Evolutionary conservation across 1,284 basidiomycete species (phyloP), one percentile per base, ranked within the genome.

Genomic region (Entoloma clypeatum): DNA sequence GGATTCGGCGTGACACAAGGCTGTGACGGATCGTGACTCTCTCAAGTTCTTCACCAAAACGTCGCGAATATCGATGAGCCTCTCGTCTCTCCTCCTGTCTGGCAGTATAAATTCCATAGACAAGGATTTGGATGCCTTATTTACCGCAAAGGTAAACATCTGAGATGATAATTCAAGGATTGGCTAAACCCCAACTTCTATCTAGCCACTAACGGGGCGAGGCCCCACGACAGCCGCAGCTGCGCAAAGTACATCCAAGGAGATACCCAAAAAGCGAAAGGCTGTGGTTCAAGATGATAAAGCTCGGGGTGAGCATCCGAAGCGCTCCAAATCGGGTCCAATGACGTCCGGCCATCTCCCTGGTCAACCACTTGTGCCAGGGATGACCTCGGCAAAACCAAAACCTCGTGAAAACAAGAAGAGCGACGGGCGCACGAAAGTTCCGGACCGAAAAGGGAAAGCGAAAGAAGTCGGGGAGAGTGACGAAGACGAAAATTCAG

Each of bases 61-160:
- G 10, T 22, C 19, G 5, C 9, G 14, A 16, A 25, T 9, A 26
- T 27, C 9, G 4, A 61, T 60, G 58, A 59, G 55, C 41, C 55
- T 63, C 18, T 56, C 57, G 18, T 53, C 58, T 5, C 41, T 61
- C 8, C 53, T 63, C 2, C 42, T 59, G 7, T 39, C 35, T 8
- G 41, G 39, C 6, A 47, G 39, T 3, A 39, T 43, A 9, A 54
- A 57, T 13, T 48, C 48, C 2, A 51, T 68, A 10, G 69, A 71
- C 39, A 51, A 46, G 19, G 69, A 69, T 45, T 61, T 72, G n/a
- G 65, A 71, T 51, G 57, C 57, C 4, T 47, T 72, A n/a, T 72
- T 72, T 50, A 64, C 63, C 27, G 25, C 54, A 22, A 59, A 60
- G 42, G 65, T 68, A 43, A 42, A 51, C 36, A 21, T 41, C 25